Conservation (phyloP, 768 basidiomycete species). For the Amanita inopinata region DNA sequence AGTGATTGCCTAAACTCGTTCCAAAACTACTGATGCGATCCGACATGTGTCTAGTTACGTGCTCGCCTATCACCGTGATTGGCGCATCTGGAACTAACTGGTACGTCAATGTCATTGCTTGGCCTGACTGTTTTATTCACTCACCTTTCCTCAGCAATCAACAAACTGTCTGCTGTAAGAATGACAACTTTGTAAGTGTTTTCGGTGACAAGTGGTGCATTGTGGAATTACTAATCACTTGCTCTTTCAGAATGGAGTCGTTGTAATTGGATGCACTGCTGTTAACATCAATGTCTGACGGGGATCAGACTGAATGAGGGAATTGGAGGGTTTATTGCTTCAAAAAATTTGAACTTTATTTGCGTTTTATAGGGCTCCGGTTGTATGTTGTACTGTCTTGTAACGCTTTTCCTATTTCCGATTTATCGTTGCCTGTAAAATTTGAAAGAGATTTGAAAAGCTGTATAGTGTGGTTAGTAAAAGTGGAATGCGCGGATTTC, state of each 20-base stretch:
- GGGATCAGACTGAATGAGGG: not conserved
- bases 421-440: no score
- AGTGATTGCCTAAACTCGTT: not conserved
- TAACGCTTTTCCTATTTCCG: no score
- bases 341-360: no score
- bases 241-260: not conserved
- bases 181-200: not conserved
- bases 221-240: not conserved
- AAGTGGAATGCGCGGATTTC: no score
- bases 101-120: not conserved
- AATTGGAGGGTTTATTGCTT: no score
- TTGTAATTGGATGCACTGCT: not conserved
- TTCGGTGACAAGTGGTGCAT: not conserved
- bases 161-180: not conserved
- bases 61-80: not conserved
- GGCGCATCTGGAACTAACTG: not conserved
- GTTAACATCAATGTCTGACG: not conserved
- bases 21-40: no score
- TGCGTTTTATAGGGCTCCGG: no score
- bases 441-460: no score
- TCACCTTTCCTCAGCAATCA: not conserved
- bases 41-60: not conserved
- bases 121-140: not conserved
- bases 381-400: no score
- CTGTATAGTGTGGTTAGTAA: no score